These are phyloP conservation scores for Candida fluviatilis DNA, from an alignment of 805 yeast species.

Conservation along the genomic window DNA sequence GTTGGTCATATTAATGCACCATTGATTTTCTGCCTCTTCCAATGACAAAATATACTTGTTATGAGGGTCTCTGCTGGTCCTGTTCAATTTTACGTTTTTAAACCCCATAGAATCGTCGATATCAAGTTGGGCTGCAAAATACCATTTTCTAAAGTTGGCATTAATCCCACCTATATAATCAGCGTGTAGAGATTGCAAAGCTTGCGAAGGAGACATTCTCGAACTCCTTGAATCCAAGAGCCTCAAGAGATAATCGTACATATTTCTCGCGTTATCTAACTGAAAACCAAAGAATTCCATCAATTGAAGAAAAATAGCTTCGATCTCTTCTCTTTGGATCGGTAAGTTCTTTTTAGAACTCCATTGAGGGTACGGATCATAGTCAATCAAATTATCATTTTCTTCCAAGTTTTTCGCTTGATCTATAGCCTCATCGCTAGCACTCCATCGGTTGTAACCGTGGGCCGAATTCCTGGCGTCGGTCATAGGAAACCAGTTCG, in stretches of 20 bases:
- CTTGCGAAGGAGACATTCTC: conserved; percentile 52
- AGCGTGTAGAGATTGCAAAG: conserved; percentile 60
- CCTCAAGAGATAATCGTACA: conserved; percentile 61
- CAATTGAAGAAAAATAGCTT: conserved; percentile 49
- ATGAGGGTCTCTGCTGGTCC: conserved; percentile 16
- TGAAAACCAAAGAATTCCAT: conserved; percentile 65
- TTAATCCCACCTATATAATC: conserved; percentile 73
- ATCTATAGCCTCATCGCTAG: conserved; percentile 20
- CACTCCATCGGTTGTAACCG: conserved; percentile 40
- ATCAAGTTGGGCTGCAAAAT: conserved; percentile 70
- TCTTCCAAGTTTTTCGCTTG: conserved; percentile 32
- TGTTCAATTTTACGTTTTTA: conserved; percentile 20
- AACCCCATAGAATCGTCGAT: conserved; percentile 46
- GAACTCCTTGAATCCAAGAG: conserved; percentile 67
- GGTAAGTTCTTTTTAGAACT: conserved; percentile 39
- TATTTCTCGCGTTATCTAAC: conserved; percentile 57
- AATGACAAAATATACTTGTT: conserved; percentile 17
- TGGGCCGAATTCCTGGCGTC: conserved; percentile 43
- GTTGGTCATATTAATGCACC: conserved; percentile 49
- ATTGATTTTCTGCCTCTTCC: conserved; percentile 44
- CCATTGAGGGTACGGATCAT: conserved; percentile 59
- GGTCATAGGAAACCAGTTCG: conserved; percentile 20
- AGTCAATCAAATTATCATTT: conserved; percentile 39
- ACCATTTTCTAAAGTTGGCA: conserved; percentile 72
- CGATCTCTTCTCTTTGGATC: conserved; percentile 50